Percentiles rank a stretch among this genome's conserved stretches.
Conservation (phyloP, 2,329 filamentous ascomycete genomes). For the Fonsecaea nubica region DNA sequence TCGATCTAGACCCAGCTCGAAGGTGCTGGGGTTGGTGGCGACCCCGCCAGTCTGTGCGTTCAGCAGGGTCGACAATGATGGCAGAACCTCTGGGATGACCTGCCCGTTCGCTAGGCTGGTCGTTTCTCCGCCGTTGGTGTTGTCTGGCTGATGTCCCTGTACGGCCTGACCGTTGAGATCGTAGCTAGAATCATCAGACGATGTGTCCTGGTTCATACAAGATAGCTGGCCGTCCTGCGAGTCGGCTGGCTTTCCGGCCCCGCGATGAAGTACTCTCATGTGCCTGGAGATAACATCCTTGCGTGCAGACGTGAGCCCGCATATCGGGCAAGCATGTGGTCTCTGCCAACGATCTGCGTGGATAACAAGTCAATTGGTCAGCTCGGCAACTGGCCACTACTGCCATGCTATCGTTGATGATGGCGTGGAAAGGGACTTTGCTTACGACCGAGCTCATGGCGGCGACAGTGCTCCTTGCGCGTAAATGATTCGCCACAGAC, state of each 20-base stretch:
- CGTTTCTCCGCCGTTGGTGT: background rate
- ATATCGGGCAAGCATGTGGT: constrained; percentile 18
- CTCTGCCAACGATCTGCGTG: constrained; percentile 7
- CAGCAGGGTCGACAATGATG: background rate
- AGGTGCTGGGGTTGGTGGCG: background rate
- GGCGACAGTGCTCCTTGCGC: constrained; percentile 17
- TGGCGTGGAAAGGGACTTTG: background rate
- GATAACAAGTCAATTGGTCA: background rate
- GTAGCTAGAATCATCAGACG: background rate
- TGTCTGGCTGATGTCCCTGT: background rate
- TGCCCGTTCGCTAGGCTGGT: background rate
- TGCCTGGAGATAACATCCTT: constrained; percentile 19
- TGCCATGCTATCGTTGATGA: background rate
- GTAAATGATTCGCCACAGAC: constrained; percentile 14
- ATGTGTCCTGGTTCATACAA: background rate
- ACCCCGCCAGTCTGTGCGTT: background rate
- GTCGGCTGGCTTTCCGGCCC: constrained; percentile 1
- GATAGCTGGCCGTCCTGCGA: background rate
- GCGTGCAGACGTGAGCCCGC: constrained; percentile 12
- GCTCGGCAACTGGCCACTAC: background rate
- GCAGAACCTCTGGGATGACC: background rate
- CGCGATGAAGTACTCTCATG: constrained; percentile 16
- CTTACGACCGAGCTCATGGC: constrained; percentile 18
- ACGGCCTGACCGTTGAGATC: background rate
- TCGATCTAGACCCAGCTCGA: background rate